Evolutionary conservation across 169 alveolate species (phyloP), one percentile per base, ranked within the genome.

Genomic region (Plasmodium reichenowi): DNA sequence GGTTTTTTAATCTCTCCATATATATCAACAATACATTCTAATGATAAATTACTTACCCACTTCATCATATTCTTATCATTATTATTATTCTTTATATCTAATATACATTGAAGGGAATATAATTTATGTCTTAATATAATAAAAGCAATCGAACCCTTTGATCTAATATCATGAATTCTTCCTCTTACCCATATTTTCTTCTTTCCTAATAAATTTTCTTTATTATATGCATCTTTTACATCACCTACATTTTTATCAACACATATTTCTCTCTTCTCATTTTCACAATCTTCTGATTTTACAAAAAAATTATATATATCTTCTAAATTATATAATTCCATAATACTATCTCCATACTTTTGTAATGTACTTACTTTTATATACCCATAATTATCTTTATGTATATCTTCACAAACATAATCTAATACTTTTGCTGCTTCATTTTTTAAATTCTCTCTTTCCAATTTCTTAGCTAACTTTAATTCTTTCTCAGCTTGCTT

Each of bases 21-120:
- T 43, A 99, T 93, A 80, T 98, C 99, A 17, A 99, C 97, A 38
- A 98, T 93, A 12, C 99, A 97, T 95, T 99, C 99, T 38, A 72
- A 60, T 7, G 96, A 70, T 54, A 94, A 85, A 52, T 93, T 88
- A 45, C 43, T 76, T 17, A 96, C 92, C 95, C 97, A 98, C 60
- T 98, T 96, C 66, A 97, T 92, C 98, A 95, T 93, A 62, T 95
- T 96, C 93, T 95, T 94, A 22, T 96, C 78, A 63, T 91, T 91
- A 62, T 89, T 66, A 29, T 74, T 92, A 60, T 88, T 74, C 56
- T 94, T 93, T 8, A 95, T 92, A 74, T 95, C 97, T 62, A 95
- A 88, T 38, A 95, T 94, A 80, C 96, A 90, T 74, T 95, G 97
- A 20, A 95, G 68, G 24, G 96, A 87, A 59, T 93, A 93, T 22